A percentile compares a stretch with the other conserved stretches of the same genome.
These are phyloP conservation scores for Eimeria zaria DNA, from an alignment of 169 alveolate species.

Conservation along the genomic window DNA sequence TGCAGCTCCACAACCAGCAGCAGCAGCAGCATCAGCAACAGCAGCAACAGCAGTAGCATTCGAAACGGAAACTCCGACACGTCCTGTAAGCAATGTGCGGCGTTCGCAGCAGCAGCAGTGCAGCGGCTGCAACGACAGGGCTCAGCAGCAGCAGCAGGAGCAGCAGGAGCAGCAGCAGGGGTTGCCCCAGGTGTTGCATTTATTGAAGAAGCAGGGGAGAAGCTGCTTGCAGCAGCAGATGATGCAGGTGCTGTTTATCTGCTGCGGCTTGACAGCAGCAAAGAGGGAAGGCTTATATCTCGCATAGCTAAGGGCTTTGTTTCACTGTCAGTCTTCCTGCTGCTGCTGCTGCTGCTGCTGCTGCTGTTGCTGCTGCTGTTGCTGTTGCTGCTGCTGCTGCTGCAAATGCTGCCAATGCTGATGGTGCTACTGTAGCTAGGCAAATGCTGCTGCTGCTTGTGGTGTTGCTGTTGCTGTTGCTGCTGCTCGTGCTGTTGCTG, in stretches of 20 bases:
- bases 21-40: slow-evolving; percentile 22
- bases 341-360: background rate
- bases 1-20: slow-evolving; percentile 26
- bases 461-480: background rate
- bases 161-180: slow-evolving; percentile 35
- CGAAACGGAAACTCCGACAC: background rate
- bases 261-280: slow-evolving; percentile 6
- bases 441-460: background rate
- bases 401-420: background rate
- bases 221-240: slow-evolving; percentile 61
- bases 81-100: background rate
- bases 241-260: background rate
- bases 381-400: background rate
- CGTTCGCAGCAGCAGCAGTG: slow-evolving; percentile 9
- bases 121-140: slow-evolving; percentile 57
- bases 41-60: background rate
- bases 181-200: background rate
- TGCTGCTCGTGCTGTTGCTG: background rate
- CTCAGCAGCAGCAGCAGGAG: slow-evolving; percentile 46
- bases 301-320: slow-evolving; percentile 7
- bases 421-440: background rate
- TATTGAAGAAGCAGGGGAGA: background rate
- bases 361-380: background rate
- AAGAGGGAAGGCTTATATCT: background rate
- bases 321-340: background rate